Percentiles rank a stretch among this genome's conserved stretches.
Conservation (phyloP, 495 filamentous ascomycete genomes). For the Entonaema liquescens region DNA sequence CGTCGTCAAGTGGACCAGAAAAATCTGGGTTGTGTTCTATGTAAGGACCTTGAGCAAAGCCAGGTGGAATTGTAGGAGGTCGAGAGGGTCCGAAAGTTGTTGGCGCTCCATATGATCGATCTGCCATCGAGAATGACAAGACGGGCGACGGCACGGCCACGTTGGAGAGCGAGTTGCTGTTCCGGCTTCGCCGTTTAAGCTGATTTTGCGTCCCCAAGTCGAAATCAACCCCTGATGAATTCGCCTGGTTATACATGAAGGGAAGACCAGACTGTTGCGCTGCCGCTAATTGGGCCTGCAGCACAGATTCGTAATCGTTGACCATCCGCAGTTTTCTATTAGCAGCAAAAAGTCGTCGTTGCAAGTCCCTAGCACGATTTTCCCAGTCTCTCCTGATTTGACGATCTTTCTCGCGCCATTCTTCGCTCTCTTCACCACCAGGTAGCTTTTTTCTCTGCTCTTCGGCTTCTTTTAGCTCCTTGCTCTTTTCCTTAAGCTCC, state of each 20-base stretch:
- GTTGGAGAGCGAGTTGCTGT: slow-evolving; percentile 64
- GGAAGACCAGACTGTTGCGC: slow-evolving; percentile 45
- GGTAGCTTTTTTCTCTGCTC: slow-evolving; percentile 61
- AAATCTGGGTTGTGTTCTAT: slow-evolving; percentile 57
- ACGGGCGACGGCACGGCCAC: slow-evolving; percentile 51
- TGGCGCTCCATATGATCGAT: slow-evolving; percentile 46
- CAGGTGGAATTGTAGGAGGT: slow-evolving; percentile 54
- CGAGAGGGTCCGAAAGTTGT: slow-evolving; percentile 51
- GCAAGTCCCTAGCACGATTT: slow-evolving; percentile 53
- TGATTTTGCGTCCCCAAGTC: slow-evolving; percentile 56
- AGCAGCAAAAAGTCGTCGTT: slow-evolving; percentile 50
- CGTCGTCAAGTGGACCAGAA: slow-evolving; percentile 53
- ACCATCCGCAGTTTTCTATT: slow-evolving; percentile 48
- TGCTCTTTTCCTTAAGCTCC: slow-evolving; percentile 59
- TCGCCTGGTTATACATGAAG: slow-evolving; percentile 54
- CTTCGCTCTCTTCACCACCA: slow-evolving; percentile 63
- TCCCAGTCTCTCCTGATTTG: slow-evolving; percentile 57
- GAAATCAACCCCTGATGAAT: slow-evolving; percentile 59
- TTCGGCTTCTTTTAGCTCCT: slow-evolving; percentile 61
- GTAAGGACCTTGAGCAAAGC: slow-evolving; percentile 62
- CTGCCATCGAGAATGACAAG: slow-evolving; percentile 50
- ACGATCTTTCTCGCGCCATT: slow-evolving; percentile 59
- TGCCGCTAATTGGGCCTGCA: slow-evolving; percentile 43
- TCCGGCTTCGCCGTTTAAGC: slow-evolving; percentile 63
- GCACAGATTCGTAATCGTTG: slow-evolving; percentile 52